Evolutionary conservation across 2,329 filamentous ascomycete species (phyloP).

Genomic region (Colletotrichum sp.): DNA sequence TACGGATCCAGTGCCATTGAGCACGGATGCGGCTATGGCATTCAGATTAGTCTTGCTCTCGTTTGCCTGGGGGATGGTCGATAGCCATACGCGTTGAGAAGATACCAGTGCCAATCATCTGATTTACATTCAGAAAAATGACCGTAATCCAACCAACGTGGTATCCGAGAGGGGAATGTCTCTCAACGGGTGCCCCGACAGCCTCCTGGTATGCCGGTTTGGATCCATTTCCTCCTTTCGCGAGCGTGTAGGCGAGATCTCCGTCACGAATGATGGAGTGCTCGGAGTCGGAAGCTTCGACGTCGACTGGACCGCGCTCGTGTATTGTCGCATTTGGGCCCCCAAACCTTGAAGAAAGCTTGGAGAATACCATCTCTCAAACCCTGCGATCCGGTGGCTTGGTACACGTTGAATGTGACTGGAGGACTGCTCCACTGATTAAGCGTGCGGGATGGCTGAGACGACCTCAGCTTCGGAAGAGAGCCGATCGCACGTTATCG

Average conservation of each 20-base stretch:
- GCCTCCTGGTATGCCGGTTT: conserved; percentile 63
- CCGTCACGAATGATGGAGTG: conserved; percentile 38
- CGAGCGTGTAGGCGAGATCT: conserved; percentile 44
- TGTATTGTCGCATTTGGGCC: neutral
- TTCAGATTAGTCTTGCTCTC: neutral
- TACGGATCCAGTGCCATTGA: conserved; percentile 64
- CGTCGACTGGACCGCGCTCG: neutral
- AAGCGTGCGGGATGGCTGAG: neutral
- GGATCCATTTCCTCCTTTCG: conserved; percentile 52
- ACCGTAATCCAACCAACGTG: conserved; percentile 60
- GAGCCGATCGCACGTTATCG: neutral
- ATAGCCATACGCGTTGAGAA: conserved; percentile 61
- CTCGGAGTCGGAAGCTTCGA: conserved; percentile 26
- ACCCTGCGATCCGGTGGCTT: neutral
- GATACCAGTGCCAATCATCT: conserved; percentile 68
- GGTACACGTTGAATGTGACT: neutral
- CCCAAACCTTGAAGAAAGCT: neutral
- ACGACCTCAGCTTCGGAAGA: too few species aligned
- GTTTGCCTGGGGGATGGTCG: rapidly evolving
- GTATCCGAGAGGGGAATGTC: conserved; percentile 63
- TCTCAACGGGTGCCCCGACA: conserved; percentile 65
- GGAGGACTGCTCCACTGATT: neutral
- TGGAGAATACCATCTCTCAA: neutral
- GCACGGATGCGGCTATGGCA: conserved; percentile 57
- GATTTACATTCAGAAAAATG: conserved; percentile 64